Conservation (phyloP, 768 basidiomycete genomes). For the Russula sp. region DNA sequence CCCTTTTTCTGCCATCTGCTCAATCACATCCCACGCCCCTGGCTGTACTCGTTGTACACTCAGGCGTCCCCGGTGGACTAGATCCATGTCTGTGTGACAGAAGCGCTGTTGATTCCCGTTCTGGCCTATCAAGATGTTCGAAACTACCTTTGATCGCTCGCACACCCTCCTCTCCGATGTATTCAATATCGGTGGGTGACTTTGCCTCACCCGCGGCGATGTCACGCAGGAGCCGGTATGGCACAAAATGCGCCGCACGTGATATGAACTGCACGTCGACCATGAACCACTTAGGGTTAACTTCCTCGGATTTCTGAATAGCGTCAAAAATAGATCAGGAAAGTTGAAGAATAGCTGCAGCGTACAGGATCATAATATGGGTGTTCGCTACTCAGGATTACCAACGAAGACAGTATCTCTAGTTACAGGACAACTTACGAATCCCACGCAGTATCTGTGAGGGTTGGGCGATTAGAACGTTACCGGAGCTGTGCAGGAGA, state of each 20-base stretch:
- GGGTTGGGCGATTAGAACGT: conserved; percentile 5
- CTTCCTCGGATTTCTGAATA: conserved; percentile 66
- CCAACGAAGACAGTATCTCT: neutral
- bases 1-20: conserved; percentile 57
- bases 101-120: neutral
- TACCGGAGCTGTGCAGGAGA: neutral
- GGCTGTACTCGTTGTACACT: conserved; percentile 80
- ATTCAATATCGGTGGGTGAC: conserved; percentile 52
- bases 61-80: conserved; percentile 74
- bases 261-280: conserved; percentile 67
- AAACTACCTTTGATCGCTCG: conserved; percentile 55
- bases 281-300: conserved; percentile 90
- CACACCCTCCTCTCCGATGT: conserved; percentile 58
- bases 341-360: conserved; percentile 4
- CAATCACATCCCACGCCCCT: conserved; percentile 58
- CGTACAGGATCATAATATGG: conserved; percentile 76
- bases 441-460: conserved; percentile 85
- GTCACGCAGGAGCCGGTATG: conserved; percentile 65
- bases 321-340: conserved; percentile 7
- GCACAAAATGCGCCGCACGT: conserved; percentile 66
- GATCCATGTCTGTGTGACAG: conserved; percentile 54
- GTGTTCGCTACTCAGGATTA: conserved; percentile 41
- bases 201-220: conserved; percentile 40
- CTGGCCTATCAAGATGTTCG: neutral
- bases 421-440: conserved; percentile 41